These are phyloP conservation scores for Cladophialophora chaetospira DNA, from an alignment of 2,329 filamentous ascomycete genomes.

Conservation along the genomic window DNA sequence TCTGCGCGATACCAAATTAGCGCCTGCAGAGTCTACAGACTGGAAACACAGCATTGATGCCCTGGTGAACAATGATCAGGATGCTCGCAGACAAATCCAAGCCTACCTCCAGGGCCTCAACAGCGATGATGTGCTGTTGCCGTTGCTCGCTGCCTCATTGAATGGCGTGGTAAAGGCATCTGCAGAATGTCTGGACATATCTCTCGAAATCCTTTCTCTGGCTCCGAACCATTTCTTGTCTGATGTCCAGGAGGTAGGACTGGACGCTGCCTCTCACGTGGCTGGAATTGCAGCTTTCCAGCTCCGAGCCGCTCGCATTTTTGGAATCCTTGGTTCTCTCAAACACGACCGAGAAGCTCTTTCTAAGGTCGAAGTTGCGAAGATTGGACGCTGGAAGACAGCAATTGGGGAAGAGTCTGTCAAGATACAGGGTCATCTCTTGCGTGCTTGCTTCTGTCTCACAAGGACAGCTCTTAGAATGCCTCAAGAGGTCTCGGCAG, in stretches of 20 bases:
- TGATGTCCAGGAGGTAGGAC: background rate
- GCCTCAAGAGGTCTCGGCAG: slow-evolving; percentile 64
- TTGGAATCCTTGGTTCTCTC: slow-evolving; percentile 77
- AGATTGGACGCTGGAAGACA: slow-evolving; percentile 52
- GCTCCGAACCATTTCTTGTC: slow-evolving; percentile 49
- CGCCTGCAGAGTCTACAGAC: slow-evolving; percentile 67
- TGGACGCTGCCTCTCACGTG: slow-evolving; percentile 16
- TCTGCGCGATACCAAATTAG: slow-evolving; percentile 47
- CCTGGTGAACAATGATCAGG: slow-evolving; percentile 28
- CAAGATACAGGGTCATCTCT: slow-evolving; percentile 61
- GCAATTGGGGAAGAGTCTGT: slow-evolving; percentile 63
- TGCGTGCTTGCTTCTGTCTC: slow-evolving; percentile 60
- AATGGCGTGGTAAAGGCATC: slow-evolving; percentile 45
- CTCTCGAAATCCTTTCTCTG: slow-evolving; percentile 59
- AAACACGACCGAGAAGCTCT: slow-evolving; percentile 31
- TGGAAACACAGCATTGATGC: slow-evolving; percentile 79
- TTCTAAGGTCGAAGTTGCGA: slow-evolving; percentile 13
- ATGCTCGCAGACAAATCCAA: slow-evolving; percentile 24
- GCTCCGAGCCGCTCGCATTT: slow-evolving; percentile 65
- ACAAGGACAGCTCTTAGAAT: slow-evolving; percentile 57
- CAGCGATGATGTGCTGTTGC: slow-evolving; percentile 37
- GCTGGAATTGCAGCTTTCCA: slow-evolving; percentile 71
- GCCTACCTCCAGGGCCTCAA: slow-evolving; percentile 27
- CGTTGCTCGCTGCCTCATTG: slow-evolving; percentile 47
- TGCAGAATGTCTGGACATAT: slow-evolving; percentile 50